A percentile compares a stretch with the other conserved stretches of the same genome.
phyloP scores from a whole-genome alignment of 75 land plant genomes.

The Sequoia sempervirens region DNA sequence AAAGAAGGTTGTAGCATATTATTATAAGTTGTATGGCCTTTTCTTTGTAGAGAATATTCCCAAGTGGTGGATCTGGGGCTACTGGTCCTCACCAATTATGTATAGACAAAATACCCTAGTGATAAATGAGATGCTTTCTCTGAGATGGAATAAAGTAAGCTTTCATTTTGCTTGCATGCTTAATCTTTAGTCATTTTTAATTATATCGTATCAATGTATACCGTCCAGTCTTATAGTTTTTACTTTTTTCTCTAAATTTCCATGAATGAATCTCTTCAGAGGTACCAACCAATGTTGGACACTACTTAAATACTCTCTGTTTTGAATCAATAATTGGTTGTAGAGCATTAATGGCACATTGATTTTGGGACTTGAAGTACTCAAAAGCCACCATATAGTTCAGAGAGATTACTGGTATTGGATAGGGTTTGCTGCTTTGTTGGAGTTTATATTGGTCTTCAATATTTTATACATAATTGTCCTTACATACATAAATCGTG shows the following conservation, averaged over 20 bases:
- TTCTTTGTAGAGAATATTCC: constrained; percentile 17
- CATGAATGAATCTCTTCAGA: not conserved
- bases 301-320: not conserved
- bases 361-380: constrained; percentile 44
- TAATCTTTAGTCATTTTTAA: not conserved
- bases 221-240: no score
- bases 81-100: constrained; percentile 34
- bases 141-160: constrained; percentile 25
- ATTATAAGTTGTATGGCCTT: not conserved
- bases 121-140: constrained; percentile 29
- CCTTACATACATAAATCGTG: constrained; percentile 67
- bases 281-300: not conserved
- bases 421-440: constrained; percentile 69
- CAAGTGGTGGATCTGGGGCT: constrained; percentile 38
- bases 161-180: not conserved
- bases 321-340: not conserved
- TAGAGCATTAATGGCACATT: constrained; percentile 37
- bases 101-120: constrained; percentile 22
- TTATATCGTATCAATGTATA: no score
- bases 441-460: constrained; percentile 62
- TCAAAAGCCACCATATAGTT: constrained; percentile 37
- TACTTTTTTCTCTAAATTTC: not conserved
- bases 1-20: not conserved
- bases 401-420: constrained; percentile 63
- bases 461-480: constrained; percentile 70